phyloP scores from a whole-genome alignment of 2,329 filamentous ascomycete species.

The Colletotrichum sp. region DNA sequence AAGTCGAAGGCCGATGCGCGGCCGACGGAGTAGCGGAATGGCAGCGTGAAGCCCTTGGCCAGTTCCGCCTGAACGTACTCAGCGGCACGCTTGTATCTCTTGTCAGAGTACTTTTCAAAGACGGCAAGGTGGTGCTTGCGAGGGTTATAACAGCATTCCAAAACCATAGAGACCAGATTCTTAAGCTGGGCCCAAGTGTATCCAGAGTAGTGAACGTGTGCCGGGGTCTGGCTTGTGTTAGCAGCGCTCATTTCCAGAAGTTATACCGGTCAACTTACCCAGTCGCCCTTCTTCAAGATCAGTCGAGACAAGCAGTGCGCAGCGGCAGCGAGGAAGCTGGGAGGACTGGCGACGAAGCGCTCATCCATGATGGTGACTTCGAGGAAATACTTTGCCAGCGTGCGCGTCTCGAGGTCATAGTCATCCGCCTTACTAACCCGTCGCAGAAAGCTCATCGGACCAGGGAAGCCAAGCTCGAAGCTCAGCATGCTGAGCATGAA shows the following conservation, averaged over 20 bases:
- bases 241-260: conserved; percentile 16
- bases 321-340: conserved; percentile 89
- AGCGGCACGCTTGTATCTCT: conserved; percentile 85
- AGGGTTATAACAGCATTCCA: conserved; percentile 87
- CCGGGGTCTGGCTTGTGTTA: conserved; percentile 66
- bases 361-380: conserved; percentile 98
- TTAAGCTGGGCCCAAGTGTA: conserved; percentile 89
- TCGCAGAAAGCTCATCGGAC: conserved; percentile 96
- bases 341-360: conserved; percentile 88
- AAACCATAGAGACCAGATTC: conserved; percentile 76
- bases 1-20: conserved; percentile 23
- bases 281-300: conserved; percentile 89
- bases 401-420: conserved; percentile 94
- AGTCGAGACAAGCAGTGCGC: conserved; percentile 90
- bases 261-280: conserved; percentile 68
- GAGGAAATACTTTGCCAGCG: conserved; percentile 96
- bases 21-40: conserved; percentile 45
- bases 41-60: conserved; percentile 60
- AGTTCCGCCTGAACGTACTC: conserved; percentile 80
- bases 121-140: conserved; percentile 84
- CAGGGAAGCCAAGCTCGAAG: conserved; percentile 97
- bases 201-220: conserved; percentile 90
- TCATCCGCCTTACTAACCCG: conserved; percentile 98
- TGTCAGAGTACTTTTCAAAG: conserved; percentile 90
- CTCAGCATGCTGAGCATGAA: conserved; percentile 98